These are phyloP conservation scores for Mortierella sp. DNA, from an alignment of 371 early-diverging fungal species.

Conservation along the genomic window DNA sequence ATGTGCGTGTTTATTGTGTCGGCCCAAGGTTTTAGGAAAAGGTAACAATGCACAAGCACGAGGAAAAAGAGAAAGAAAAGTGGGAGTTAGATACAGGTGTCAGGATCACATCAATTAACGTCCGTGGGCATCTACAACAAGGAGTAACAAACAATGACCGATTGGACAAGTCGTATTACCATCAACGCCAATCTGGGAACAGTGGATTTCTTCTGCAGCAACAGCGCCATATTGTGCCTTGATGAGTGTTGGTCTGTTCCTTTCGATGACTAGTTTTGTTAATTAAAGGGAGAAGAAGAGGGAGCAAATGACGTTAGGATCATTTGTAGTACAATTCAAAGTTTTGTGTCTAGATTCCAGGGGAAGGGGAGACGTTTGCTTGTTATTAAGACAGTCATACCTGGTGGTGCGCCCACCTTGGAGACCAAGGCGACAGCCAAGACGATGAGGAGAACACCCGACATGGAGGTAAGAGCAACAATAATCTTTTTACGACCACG, in stretches of 20 bases:
- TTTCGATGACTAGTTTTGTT: slow-evolving; percentile 14
- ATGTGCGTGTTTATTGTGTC: background rate
- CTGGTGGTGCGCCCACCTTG: slow-evolving; percentile 18
- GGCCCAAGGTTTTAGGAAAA: no score
- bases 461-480: slow-evolving; percentile 13
- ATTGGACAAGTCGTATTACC: slow-evolving; percentile 56
- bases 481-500: slow-evolving; percentile 28
- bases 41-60: background rate
- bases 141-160: no score
- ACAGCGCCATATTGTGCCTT: slow-evolving; percentile 78
- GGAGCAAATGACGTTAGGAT: background rate
- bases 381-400: slow-evolving; percentile 4
- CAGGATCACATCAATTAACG: background rate
- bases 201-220: slow-evolving; percentile 86
- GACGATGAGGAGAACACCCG: slow-evolving; percentile 23
- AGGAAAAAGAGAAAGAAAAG: background rate
- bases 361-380: background rate
- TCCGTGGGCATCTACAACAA: background rate
- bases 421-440: slow-evolving; percentile 16
- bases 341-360: background rate
- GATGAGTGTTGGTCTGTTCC: slow-evolving; percentile 30
- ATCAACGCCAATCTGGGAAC: slow-evolving; percentile 88
- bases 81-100: background rate
- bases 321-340: background rate
- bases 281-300: background rate